Evolutionary conservation across 2,329 filamentous ascomycete genomes (phyloP).

Genomic region (Fusarium sp.): DNA sequence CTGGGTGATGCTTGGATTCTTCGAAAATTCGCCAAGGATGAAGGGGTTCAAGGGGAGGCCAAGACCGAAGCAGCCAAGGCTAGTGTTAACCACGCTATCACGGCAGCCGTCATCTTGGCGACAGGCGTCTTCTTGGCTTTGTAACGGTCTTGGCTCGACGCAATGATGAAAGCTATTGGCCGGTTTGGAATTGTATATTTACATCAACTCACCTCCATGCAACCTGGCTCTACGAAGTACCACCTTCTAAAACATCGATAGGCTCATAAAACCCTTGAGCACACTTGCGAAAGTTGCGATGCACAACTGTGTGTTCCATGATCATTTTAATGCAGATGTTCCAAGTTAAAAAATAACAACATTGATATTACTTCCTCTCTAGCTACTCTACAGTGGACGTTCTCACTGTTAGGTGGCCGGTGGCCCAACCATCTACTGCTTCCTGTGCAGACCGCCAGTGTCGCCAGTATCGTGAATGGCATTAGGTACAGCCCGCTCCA

Average conservation of each 20-base stretch:
- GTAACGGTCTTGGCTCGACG: not conserved
- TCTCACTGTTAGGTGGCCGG: too few relatives aligned
- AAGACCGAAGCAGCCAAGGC: conserved; percentile 14
- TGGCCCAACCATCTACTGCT: not conserved
- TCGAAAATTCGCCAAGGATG: conserved; percentile 22
- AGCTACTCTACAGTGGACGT: too few relatives aligned
- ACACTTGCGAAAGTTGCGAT: not conserved
- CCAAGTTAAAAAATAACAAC: not conserved
- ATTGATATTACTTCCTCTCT: not conserved
- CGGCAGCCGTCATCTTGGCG: conserved; percentile 12
- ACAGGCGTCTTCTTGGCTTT: conserved; percentile 29
- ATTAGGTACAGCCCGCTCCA: conserved; percentile 38
- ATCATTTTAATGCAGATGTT: not conserved
- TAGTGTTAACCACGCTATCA: conserved; percentile 21
- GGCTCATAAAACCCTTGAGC: not conserved
- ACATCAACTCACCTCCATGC: not conserved
- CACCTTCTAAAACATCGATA: not conserved
- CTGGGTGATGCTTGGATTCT: conserved; percentile 30
- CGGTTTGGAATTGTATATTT: not conserved
- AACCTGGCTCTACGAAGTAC: not conserved
- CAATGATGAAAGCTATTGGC: not conserved
- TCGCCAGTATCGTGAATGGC: conserved; percentile 39
- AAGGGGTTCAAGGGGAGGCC: conserved; percentile 5
- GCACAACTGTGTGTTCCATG: not conserved
- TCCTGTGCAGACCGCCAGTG: conserved; percentile 5